Evolutionary conservation across 208 protist genomes (phyloP).

Genomic region (Trypanosoma melophagium): DNA sequence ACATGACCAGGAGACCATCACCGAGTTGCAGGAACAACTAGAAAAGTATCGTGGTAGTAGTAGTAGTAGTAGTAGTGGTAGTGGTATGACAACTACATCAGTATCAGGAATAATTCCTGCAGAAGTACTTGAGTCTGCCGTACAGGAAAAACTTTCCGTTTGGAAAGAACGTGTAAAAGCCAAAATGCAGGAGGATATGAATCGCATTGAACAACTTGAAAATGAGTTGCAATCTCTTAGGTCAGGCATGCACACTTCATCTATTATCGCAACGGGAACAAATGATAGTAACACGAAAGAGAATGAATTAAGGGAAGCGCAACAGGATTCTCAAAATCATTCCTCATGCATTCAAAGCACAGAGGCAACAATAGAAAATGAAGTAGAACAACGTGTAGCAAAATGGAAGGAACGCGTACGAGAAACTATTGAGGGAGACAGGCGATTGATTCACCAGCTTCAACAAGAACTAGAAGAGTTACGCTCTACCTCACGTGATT

Average conservation of each 20-base stretch:
- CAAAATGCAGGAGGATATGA: constrained; percentile 31
- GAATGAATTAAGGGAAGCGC: not conserved
- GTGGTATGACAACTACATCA: constrained; percentile 4
- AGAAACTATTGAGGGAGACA: not conserved
- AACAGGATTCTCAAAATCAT: not conserved
- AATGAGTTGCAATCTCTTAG: constrained; percentile 4
- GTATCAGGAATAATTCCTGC: constrained; percentile 3
- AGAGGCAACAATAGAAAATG: not conserved
- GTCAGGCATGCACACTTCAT: not conserved
- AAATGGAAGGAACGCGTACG: constrained; percentile 4
- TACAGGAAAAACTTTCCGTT: constrained; percentile 30
- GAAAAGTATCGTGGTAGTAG: not conserved
- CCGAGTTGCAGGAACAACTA: constrained; percentile 7
- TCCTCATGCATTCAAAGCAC: not conserved
- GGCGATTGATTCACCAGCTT: constrained; percentile 5
- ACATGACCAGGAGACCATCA: constrained; percentile 34
- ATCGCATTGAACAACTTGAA: constrained; percentile 36
- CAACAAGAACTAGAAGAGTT: not conserved
- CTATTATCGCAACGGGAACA: not conserved
- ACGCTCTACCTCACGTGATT: not conserved
- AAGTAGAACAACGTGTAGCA: constrained; percentile 4
- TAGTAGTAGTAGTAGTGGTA: too few species aligned
- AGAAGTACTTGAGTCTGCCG: constrained; percentile 24
- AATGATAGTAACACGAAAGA: not conserved
- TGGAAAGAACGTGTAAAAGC: constrained; percentile 44